Evolutionary conservation across 805 yeast genomes (phyloP), one percentile per base, ranked within the genome.

Genomic region (Yarrowia keelungensis): DNA sequence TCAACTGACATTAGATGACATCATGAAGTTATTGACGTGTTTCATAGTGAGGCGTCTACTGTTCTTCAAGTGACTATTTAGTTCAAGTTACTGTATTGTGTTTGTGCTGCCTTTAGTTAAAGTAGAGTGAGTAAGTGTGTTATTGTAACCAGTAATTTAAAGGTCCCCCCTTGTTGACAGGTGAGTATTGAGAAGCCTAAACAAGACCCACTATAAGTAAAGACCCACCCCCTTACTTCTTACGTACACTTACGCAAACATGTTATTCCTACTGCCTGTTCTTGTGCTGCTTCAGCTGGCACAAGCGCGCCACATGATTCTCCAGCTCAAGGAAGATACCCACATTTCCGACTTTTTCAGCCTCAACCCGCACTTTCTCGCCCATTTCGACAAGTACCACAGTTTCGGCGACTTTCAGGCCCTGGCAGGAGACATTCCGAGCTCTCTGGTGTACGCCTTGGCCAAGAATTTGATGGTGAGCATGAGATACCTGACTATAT

Each of bases 311-410:
- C 35, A 62, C 39, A 39, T 62, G 56, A 62, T 62, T 11, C 16
- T 62, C 14, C 56, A 62, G 56, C 56, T 62, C 56, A 41, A 38
- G 12, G 56, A 62, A 3, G 56, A 62, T 3, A 26, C 67, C 14
- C 45, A 39, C 10, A 46, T 62, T 26, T 62, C 67, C n/a, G 56
- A 62, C n/a, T 47, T 62, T 11, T 62, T 62, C 16, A 7, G 16
- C 8, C 5, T 49, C 12, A 49, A 62, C 8, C 67, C 54, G 43
- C 39, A 39, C 22, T 47, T 49, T 47, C 39, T 62, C n/a, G 46
- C 67, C n/a, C 56, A 62, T 47, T 62, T 62, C 46, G 67, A 62
- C 39, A 62, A 62, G 47, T 62, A 47, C 67, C 67, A 62, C 39
- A 49, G 39, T 15, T 47, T 62, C 26, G 67, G 67, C n/a, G 11